Base-by-base conservation (phyloP, 129 eudicot genomes). In the Rutidosis leptorrhynchoides region DNA sequence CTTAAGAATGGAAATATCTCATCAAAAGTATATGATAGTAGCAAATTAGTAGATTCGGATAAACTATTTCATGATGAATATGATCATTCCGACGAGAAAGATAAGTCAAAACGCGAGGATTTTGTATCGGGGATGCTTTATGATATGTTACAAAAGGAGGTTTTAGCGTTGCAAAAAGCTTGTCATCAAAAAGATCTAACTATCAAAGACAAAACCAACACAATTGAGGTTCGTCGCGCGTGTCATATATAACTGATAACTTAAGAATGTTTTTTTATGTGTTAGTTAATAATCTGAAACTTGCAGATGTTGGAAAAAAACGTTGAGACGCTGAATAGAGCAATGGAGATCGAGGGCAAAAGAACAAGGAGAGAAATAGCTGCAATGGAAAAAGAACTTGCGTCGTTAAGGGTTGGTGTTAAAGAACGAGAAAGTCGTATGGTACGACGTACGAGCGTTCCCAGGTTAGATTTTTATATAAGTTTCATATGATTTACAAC, bases 81-180 rank as follows among this genome's bases (percentile, higher is more conserved):
- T 33, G 80, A 64, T n/a, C 58, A 54, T 58, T 77, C 42, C 24
- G 74, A 53, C 30, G 81, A 70, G 35, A 78, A 69, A 43, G 25
- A 69, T 26, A 84, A 82, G 71, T 57, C 28, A 9, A 84, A 74
- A 51, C 64, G 51, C 48, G 89, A 82, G 58, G 98, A 93, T 73
- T 69, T 27, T 72, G 95, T 93, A 42, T 89, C 96, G 7, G 98
- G 98, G 21, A 60, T 70, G 72, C 59, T 93, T 70, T 93, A 93
- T 56, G 98, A 93, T 79, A 82, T 89, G 84, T 61, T 93, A 72
- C 98, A 93, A 70, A 89, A 86, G 84, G 98, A 88, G 74, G 98
- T 93, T 40, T 76, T 89, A 65, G 58, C 70, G 16, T 74, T 88
- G 61, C 76, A 83, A 35, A 93, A 89, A 81, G 84, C 95, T 69